phyloP scores from a whole-genome alignment of 1,139 yeast species.

The Blastobotrys malaysiensis region DNA sequence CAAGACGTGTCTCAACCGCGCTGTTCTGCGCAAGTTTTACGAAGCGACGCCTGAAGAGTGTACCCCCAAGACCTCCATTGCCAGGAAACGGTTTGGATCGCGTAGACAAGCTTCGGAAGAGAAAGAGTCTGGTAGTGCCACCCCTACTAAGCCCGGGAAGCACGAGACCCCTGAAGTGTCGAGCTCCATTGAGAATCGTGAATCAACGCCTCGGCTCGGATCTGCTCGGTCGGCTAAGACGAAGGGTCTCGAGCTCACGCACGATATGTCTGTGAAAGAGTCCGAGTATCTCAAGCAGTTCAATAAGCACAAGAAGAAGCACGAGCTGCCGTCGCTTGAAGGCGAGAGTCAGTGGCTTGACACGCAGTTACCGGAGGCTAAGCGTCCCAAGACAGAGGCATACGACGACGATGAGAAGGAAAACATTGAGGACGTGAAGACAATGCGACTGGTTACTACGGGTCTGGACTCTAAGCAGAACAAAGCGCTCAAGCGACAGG shows the following conservation, averaged over 20 bases:
- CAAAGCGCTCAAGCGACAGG: conserved; percentile 4
- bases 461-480: conserved; percentile 16
- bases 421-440: conserved; percentile 6
- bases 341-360: conserved; percentile 10
- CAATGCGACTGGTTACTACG: conserved; percentile 21
- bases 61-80: neutral
- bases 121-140: neutral
- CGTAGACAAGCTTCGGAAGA: neutral
- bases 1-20: conserved; percentile 42
- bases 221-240: conserved; percentile 7
- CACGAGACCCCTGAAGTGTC: neutral
- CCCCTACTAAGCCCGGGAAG: neutral
- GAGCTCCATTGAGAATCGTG: neutral
- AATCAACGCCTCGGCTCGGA: conserved; percentile 2
- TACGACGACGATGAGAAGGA: conserved; percentile 2
- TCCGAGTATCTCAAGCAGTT: conserved; percentile 2
- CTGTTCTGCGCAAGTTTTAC: conserved; percentile 42
- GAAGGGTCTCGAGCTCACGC: conserved; percentile 4
- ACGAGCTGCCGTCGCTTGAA: conserved; percentile 13
- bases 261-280: conserved; percentile 1
- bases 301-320: conserved; percentile 4
- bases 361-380: neutral
- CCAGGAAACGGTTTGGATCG: neutral
- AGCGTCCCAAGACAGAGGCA: conserved; percentile 3
- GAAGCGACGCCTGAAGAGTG: conserved; percentile 22